These are phyloP conservation scores for Protomyces macrosporus DNA, from an alignment of 1,139 yeast species.

Conservation along the genomic window DNA sequence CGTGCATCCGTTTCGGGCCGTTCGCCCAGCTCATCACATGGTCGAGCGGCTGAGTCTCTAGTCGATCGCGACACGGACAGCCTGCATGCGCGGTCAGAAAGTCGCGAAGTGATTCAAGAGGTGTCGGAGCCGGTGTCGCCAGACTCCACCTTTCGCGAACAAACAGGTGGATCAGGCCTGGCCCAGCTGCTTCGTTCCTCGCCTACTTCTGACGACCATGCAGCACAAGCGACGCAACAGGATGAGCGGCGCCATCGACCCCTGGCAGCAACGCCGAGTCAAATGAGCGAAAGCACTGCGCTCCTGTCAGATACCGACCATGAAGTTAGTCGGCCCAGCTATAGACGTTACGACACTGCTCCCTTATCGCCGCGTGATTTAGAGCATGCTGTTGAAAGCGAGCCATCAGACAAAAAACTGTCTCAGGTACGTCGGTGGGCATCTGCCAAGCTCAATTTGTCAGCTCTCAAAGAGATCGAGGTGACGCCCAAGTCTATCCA, in stretches of 20 bases:
- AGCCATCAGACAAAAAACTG: neutral
- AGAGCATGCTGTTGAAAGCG: neutral
- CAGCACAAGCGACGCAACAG: neutral
- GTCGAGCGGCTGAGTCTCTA: neutral
- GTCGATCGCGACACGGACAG: neutral
- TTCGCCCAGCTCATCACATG: neutral
- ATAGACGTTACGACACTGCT: neutral
- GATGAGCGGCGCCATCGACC: neutral
- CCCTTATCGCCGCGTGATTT: neutral
- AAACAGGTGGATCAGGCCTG: conserved; percentile 1
- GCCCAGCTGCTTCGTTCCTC: conserved; percentile 2
- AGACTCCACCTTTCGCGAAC: conserved; percentile 6
- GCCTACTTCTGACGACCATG: neutral
- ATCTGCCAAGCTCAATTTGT: neutral
- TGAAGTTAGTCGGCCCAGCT: neutral
- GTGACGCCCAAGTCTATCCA: conserved; percentile 6
- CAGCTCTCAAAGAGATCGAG: neutral
- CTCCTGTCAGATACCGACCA: conserved; percentile 3
- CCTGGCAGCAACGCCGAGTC: conserved; percentile 8
- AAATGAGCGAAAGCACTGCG: conserved; percentile 18
- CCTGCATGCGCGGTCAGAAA: neutral
- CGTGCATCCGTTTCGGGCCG: neutral
- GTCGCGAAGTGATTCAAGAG: neutral
- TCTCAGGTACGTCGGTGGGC: neutral
- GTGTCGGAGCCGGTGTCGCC: conserved; percentile 20